phyloP scores from a whole-genome alignment of 768 basidiomycete genomes.

The Rhodotorula toruloides region DNA sequence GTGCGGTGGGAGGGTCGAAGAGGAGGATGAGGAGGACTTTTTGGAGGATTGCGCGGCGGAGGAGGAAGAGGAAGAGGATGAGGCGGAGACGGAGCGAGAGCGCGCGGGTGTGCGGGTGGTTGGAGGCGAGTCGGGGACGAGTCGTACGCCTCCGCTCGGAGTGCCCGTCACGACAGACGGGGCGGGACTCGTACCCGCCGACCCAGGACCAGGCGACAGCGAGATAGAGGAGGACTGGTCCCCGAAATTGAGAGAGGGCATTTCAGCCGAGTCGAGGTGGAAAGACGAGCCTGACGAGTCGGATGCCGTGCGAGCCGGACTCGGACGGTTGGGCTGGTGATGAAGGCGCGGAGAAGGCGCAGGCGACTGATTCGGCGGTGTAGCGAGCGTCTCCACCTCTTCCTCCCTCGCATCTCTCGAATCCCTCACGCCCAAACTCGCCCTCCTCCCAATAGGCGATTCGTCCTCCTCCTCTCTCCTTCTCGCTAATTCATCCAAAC shows the following conservation, averaged over 20 bases:
- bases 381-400: conserved; percentile 19
- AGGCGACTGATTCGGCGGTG: conserved; percentile 12
- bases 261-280: conserved; percentile 19
- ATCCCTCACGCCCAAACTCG: background rate
- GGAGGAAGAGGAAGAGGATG: conserved; percentile 13
- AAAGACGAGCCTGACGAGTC: conserved; percentile 18
- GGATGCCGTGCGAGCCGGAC: conserved; percentile 1
- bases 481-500: background rate
- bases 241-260: conserved; percentile 32
- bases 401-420: background rate
- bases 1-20: too few species aligned
- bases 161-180: background rate
- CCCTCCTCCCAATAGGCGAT: background rate
- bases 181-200: background rate
- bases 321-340: too few species aligned
- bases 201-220: conserved; percentile 2
- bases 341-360: background rate
- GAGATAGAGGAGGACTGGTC: conserved; percentile 28
- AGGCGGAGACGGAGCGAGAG: conserved; percentile 1
- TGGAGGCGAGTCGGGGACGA: conserved; percentile 33
- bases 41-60: background rate
- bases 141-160: conserved; percentile 11
- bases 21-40: background rate
- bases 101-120: background rate
- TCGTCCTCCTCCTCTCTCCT: background rate